These are phyloP conservation scores for Lachnellula arida DNA, from an alignment of 2,329 filamentous ascomycete species.

Conservation along the genomic window DNA sequence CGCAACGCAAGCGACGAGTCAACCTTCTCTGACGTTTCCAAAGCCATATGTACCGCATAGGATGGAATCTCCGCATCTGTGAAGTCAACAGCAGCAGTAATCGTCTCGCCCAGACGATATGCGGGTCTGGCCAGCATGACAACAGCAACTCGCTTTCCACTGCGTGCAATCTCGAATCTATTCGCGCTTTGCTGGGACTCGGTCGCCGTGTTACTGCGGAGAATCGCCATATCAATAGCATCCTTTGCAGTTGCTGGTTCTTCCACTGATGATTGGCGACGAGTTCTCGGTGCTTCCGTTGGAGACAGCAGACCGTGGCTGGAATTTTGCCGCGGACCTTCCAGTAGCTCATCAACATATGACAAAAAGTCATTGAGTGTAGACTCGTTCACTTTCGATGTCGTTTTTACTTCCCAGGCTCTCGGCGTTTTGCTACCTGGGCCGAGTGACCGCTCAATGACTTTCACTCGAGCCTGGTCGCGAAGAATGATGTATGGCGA, in stretches of 20 bases:
- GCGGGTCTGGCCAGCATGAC: conserved; percentile 84
- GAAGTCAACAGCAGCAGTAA: conserved; percentile 83
- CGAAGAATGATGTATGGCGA: conserved; percentile 84
- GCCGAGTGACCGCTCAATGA: conserved; percentile 19
- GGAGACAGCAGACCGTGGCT: conserved; percentile 66
- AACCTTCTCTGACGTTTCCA: conserved; percentile 84
- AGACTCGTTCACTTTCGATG: conserved; percentile 31
- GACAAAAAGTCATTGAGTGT: conserved; percentile 62
- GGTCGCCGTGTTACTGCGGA: conserved; percentile 68
- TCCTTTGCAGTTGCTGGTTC: conserved; percentile 67
- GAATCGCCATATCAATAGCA: conserved; percentile 84
- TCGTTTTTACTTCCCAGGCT: conserved; percentile 23
- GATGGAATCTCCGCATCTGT: conserved; percentile 70
- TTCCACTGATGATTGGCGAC: conserved; percentile 50
- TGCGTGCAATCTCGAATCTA: conserved; percentile 89
- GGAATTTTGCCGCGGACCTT: conserved; percentile 50
- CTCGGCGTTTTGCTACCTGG: conserved; percentile 9
- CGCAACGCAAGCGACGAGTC: conserved; percentile 76
- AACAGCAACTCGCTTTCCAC: conserved; percentile 85
- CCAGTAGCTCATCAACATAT: conserved; percentile 73
- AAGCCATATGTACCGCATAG: conserved; percentile 76
- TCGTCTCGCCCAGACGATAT: conserved; percentile 82
- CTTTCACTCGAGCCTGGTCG: conserved; percentile 59
- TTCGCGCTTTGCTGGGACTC: conserved; percentile 78
- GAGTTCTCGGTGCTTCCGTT: conserved; percentile 53